Conservation (phyloP, 1,284 basidiomycete species). For the Tremellales sp. region DNA sequence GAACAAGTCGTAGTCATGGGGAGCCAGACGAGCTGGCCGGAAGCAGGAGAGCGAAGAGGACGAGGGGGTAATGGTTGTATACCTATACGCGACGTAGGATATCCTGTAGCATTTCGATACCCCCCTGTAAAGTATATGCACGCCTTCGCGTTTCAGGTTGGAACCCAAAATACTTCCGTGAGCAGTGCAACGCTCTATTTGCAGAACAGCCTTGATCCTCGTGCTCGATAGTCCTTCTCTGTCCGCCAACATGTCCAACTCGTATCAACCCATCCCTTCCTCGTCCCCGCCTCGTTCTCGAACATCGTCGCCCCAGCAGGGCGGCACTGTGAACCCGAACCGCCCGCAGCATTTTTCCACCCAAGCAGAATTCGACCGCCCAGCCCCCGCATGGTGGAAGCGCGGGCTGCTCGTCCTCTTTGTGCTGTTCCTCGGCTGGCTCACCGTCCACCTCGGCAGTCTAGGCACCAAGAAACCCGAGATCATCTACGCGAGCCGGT, state of each 20-base stretch:
- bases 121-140: neutral
- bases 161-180: neutral
- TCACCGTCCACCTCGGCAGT: slow-evolving; percentile 28
- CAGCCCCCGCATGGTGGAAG: slow-evolving; percentile 44
- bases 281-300: slow-evolving; percentile 7
- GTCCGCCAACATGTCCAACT: slow-evolving; percentile 11
- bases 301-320: slow-evolving; percentile 3
- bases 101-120: neutral
- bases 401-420: slow-evolving; percentile 29
- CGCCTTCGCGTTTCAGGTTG: neutral
- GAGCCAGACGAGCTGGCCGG: slow-evolving; percentile 57
- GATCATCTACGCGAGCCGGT: slow-evolving; percentile 48
- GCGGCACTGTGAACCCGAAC: slow-evolving; percentile 5
- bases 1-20: neutral
- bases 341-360: slow-evolving; percentile 26
- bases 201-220: too few species aligned
- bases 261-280: slow-evolving; percentile 16
- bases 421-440: slow-evolving; percentile 37
- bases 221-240: too few species aligned
- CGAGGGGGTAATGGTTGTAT: neutral
- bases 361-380: slow-evolving; percentile 41
- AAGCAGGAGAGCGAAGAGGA: slow-evolving; percentile 51
- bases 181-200: neutral
- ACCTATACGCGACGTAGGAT: neutral
- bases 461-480: slow-evolving; percentile 26